Evolutionary conservation across 129 eudicot genomes (phyloP).

Genomic region (Tanacetum coccineum): DNA sequence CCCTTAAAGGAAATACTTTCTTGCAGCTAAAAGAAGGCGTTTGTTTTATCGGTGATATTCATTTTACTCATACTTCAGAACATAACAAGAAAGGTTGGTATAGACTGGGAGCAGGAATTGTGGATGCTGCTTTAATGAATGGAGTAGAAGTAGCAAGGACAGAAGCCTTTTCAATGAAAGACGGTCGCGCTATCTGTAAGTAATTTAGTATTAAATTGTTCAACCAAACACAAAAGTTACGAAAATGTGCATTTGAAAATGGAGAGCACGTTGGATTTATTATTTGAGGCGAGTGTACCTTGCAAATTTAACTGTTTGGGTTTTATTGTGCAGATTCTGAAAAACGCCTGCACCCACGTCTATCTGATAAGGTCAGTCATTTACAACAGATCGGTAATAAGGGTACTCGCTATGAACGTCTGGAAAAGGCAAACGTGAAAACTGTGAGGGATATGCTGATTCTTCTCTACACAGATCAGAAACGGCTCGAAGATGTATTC

Average conservation of each 20-base stretch:
- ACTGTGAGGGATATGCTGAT: constrained; percentile 58
- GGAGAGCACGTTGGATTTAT: not conserved
- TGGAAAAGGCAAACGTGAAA: constrained; percentile 38
- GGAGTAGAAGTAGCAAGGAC: constrained; percentile 56
- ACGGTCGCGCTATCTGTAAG: constrained; percentile 42
- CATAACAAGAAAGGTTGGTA: constrained; percentile 39
- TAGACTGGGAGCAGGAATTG: constrained; percentile 45
- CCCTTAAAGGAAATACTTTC: constrained; percentile 39
- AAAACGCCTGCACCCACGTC: constrained; percentile 52
- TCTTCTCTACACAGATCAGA: constrained; percentile 38
- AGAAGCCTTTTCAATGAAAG: constrained; percentile 44
- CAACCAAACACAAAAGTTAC: too few relatives aligned
- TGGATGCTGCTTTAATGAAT: constrained; percentile 22
- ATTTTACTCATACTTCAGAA: constrained; percentile 35
- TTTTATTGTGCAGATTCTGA: constrained; percentile 42
- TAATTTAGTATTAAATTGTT: not conserved
- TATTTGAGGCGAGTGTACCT: not conserved
- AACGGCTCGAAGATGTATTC: constrained; percentile 49
- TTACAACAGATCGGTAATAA: constrained; percentile 55
- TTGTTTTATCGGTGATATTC: constrained; percentile 30
- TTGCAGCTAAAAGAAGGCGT: constrained; percentile 48
- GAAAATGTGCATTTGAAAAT: too few relatives aligned
- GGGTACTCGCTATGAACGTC: constrained; percentile 52
- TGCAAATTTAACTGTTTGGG: not conserved
- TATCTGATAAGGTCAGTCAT: constrained; percentile 61